phyloP scores from a whole-genome alignment of 768 basidiomycete genomes.

The Suillus lakei region DNA sequence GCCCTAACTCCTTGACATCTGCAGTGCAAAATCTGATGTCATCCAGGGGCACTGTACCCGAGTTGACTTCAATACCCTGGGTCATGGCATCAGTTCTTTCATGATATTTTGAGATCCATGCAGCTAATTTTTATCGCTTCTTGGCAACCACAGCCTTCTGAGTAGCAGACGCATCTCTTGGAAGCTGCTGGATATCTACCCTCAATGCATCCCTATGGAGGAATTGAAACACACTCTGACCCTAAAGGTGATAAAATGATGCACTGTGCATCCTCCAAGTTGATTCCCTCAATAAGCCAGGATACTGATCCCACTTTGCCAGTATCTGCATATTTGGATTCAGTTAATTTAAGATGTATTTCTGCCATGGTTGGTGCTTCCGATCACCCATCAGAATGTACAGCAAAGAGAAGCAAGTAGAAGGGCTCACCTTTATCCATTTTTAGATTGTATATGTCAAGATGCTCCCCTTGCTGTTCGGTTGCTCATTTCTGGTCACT shows the following conservation, averaged over 20 bases:
- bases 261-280: constrained; percentile 13
- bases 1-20: background rate
- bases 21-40: background rate
- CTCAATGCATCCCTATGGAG: constrained; percentile 4
- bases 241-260: background rate
- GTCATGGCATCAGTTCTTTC: constrained; percentile 1
- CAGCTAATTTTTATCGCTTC: background rate
- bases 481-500: background rate
- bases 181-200: constrained; percentile 6
- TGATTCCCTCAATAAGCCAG: constrained; percentile 11
- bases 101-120: background rate
- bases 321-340: background rate
- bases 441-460: constrained; percentile 8
- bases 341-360: background rate
- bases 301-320: constrained; percentile 4
- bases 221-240: background rate
- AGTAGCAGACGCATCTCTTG: constrained; percentile 1
- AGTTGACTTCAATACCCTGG: background rate
- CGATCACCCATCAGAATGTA: background rate
- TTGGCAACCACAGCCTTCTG: background rate
- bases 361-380: constrained; percentile 12
- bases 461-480: constrained; percentile 1
- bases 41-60: background rate
- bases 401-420: background rate
- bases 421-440: constrained; percentile 9